These are phyloP conservation scores for Metahyphopichia silvanorum DNA, from an alignment of 805 yeast genomes.

Conservation along the genomic window DNA sequence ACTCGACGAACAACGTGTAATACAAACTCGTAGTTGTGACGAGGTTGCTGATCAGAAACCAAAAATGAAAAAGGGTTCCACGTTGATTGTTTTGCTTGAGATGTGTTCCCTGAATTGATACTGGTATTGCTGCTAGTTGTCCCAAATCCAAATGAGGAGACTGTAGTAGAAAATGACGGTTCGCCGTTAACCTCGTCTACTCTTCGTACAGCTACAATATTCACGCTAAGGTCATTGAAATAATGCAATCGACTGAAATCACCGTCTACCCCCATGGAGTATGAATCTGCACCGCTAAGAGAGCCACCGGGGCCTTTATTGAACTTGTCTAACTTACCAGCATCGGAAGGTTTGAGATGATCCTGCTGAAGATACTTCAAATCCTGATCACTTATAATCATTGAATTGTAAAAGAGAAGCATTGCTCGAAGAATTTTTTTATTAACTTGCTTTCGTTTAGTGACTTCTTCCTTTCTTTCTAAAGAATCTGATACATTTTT, in stretches of 20 bases:
- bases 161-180: too few relatives aligned
- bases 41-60: constrained; percentile 5
- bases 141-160: background rate
- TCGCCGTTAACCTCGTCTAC: too few relatives aligned
- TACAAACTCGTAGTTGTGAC: constrained; percentile 44
- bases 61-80: too few relatives aligned
- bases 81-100: too few relatives aligned
- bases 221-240: constrained; percentile 58
- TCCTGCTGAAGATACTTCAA: constrained; percentile 38
- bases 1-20: constrained; percentile 36
- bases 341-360: constrained; percentile 34
- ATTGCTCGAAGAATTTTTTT: constrained; percentile 60
- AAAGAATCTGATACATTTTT: constrained; percentile 69
- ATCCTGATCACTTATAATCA: constrained; percentile 62
- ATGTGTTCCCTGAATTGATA: constrained; percentile 10
- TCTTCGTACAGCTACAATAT: constrained; percentile 63
- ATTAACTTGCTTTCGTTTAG: constrained; percentile 59
- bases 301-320: too few relatives aligned
- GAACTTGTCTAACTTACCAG: constrained; percentile 35
- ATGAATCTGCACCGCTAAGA: too few relatives aligned
- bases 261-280: background rate
- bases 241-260: constrained; percentile 28
- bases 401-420: constrained; percentile 70
- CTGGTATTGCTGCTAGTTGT: background rate
- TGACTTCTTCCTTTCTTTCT: constrained; percentile 71